Base-by-base conservation (phyloP, 2,329 filamentous ascomycete genomes). In the Fusarium subtropicale region DNA sequence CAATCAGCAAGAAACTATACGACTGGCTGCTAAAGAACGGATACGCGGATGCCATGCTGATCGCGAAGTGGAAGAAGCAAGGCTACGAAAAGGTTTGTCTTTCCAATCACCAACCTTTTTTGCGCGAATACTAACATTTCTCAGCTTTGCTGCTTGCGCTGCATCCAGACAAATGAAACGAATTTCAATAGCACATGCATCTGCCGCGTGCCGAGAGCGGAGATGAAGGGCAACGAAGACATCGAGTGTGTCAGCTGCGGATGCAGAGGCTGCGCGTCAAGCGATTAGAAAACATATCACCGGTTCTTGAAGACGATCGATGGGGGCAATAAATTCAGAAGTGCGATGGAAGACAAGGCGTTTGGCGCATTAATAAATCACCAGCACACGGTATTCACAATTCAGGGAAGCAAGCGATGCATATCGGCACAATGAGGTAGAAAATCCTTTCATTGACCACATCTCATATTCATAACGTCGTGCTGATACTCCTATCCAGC, bases 61-160 rank as follows among this genome's bases (percentile, higher is more conserved):
- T 99, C 77, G 96, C 96, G 16, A 99, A 99, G 83, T 99, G 96
- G 96, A 99, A 99, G 88, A 99, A 99, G 84, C 92, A 97, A 76
- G 96, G 96, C 18, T 99, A 99, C 76, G 96, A 99, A 81, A 97
- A 98, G 90, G 92, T 93, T 79, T 53, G 85, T 79, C 3, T 36
- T n/a, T 41, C 3, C n/a, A 30, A 5, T 53, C 34, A n/a, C 36
- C 28, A 12, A 11, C 28, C 12, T 26, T 30, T 30, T 22, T 31
- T 9, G 16, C 31, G 33, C 41, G 11, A 22, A 60, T 54, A 45
- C 76, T 82, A 62, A 80, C 59, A 51, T 4, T 39, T 7, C 33
- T 15, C 22, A 96, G 92, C 83, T 99, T 44, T 99, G 96, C 81
- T 99, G 96, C 79, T 85, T 97, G 57, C 89, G 94, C 67, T 99